A percentile compares a stretch with the other conserved stretches of the same genome.
Conservation (phyloP, 306 rosid genomes). For the Lathyrus aphaca region DNA sequence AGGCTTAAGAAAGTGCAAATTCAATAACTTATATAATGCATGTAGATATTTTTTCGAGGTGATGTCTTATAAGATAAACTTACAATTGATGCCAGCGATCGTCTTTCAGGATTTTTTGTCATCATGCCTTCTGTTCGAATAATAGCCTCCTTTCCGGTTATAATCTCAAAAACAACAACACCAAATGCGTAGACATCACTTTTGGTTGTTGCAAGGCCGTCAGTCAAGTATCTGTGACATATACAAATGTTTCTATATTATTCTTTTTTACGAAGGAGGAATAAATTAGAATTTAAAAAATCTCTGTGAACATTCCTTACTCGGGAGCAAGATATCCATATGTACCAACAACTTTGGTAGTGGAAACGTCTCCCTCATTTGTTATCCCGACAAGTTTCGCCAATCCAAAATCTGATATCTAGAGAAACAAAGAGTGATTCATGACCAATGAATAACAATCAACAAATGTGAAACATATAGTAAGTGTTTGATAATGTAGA, state of each 20-base stretch:
- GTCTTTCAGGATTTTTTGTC: conserved; percentile 79
- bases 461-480: conserved; percentile 22
- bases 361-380: conserved; percentile 76
- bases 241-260: background rate
- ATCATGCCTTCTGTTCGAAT: conserved; percentile 71
- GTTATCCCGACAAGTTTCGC: conserved; percentile 86
- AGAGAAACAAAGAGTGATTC: conserved; percentile 16
- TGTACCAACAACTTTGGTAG: conserved; percentile 96
- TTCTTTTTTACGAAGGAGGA: conserved; percentile 16
- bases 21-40: background rate
- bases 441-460: conserved; percentile 28
- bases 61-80: conserved; percentile 43
- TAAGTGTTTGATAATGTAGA: conserved; percentile 19
- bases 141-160: conserved; percentile 89
- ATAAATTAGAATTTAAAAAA: conserved; percentile 5
- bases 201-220: conserved; percentile 89
- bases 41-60: background rate
- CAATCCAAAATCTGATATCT: conserved; percentile 99
- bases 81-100: conserved; percentile 89
- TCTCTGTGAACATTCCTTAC: conserved; percentile 51
- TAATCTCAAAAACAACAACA: conserved; percentile 85
- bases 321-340: conserved; percentile 98
- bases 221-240: conserved; percentile 78
- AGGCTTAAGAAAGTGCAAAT: background rate
- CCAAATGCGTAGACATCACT: conserved; percentile 96